Evolutionary conservation across 2,329 filamentous ascomycete species (phyloP).

Genomic region (Botrytis deweyae): DNA sequence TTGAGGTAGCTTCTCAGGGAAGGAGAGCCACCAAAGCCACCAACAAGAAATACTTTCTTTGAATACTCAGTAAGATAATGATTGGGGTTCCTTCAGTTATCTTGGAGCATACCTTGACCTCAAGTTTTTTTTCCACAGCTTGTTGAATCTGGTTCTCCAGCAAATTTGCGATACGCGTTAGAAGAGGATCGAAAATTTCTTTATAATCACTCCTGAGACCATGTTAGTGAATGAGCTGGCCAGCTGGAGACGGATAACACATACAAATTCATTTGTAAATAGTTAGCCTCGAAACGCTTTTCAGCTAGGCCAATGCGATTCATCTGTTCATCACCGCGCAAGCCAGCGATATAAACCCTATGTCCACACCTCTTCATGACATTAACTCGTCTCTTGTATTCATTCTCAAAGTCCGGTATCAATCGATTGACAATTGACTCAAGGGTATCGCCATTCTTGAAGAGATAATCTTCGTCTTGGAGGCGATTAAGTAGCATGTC

Average conservation of each 20-base stretch:
- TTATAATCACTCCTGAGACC: constrained; percentile 26
- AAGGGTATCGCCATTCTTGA: constrained; percentile 19
- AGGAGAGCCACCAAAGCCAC: constrained; percentile 32
- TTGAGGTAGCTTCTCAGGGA: constrained; percentile 25
- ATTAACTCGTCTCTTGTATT: constrained; percentile 15
- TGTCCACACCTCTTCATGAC: neutral
- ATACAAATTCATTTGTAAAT: constrained; percentile 24
- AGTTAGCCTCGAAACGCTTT: constrained; percentile 25
- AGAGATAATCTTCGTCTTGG: constrained; percentile 21
- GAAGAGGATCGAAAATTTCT: constrained; percentile 26
- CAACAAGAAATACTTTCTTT: constrained; percentile 33
- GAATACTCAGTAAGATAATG: neutral
- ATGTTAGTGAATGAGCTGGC: neutral
- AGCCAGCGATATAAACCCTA: constrained; percentile 23
- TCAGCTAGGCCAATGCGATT: constrained; percentile 10
- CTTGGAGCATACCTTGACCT: constrained; percentile 20
- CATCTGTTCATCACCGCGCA: constrained; percentile 22
- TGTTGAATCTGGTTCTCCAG: constrained; percentile 24
- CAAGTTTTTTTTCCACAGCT: constrained; percentile 18
- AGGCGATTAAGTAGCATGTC: constrained; percentile 18
- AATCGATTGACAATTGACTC: constrained; percentile 19
- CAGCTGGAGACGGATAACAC: neutral
- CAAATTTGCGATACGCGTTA: constrained; percentile 20
- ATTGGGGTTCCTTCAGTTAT: neutral
- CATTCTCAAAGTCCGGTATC: constrained; percentile 24